Base-by-base conservation (phyloP, 495 filamentous ascomycete species). In the Xylaria nigripes region DNA sequence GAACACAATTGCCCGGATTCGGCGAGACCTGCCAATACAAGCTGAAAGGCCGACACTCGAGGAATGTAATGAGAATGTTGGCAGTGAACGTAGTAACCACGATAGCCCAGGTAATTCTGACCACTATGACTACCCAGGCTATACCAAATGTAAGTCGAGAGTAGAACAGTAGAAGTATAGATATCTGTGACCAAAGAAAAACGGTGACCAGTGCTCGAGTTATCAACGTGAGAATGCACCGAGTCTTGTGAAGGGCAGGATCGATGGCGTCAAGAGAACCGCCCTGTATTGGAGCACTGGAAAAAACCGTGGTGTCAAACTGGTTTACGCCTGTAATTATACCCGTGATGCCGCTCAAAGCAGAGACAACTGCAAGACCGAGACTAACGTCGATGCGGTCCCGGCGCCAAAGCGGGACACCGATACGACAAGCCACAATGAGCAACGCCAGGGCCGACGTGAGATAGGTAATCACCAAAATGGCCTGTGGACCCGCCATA, bases 1-100 rank as follows among this genome's bases (percentile, higher is more conserved):
- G 56, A 12, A 66, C 68, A 51, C 74, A 77, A 4, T 50, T 43
- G 43, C 69, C 72, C 47, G 74, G 70, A 54, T 72, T 61, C 6
- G 72, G 72, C 2, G 68, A 51, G 21, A 72, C 58, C 48, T 70
- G 68, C 71, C 70, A 76, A 51, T 75, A 76, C 12, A 70, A 57
- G 24, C 61, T 49, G 43, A 76, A 63, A 8, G 73, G 74, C 23
- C 64, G 64, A 55, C 74, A 77, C 56, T 77, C 74, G 12, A 67
- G 66, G 56, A 77, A 76, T 0, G 68, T 73, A 40, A 68, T 61
- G 9, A 70, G 51, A 44, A 71, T 64, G 29, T 68, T 60, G 9
- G 60, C 64, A 25, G 72, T 23, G 49, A 69, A 76, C 16, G 69
- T 71, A 18, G 59, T 53, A 34, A 56, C 61, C 13, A 71, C 58